Evolutionary conservation across 805 yeast genomes (phyloP), one percentile per base, ranked within the genome.

Genomic region (Ogataea paraovalis): DNA sequence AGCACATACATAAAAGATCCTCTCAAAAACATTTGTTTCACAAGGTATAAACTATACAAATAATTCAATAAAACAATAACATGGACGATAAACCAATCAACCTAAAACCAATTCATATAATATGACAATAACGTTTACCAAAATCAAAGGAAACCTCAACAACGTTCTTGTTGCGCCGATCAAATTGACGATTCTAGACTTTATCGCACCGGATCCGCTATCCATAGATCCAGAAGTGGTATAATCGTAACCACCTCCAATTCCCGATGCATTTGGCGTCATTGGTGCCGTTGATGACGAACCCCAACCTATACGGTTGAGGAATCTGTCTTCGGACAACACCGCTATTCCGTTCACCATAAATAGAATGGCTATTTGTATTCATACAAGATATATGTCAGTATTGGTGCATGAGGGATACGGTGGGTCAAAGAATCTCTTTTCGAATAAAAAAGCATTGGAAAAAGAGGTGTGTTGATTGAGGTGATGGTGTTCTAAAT

Each of bases 81-180:
- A 34, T n/a, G 28, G 4, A 23, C 9, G n/a, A n/a, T 38, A 8
- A 38, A 3, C 8, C 25, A n/a, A n/a, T n/a, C 20, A 79, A 46
- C 83, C 84, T 55, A 77, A 63, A 6, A 79, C 64, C 53, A 79
- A 60, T 57, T 78, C 80, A 59, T 80, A 80, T 19, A 76, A 45
- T 40, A 80, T 78, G 36, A 79, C 75, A 22, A 77, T 50, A 8
- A 75, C 63, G 55, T 80, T 80, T 20, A 78, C 65, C 20, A 71
- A 66, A 32, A 80, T 79, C 57, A 80, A 70, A 0, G 85, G 85
- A 39, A 80, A 69, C 44, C 85, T 65, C 59, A 80, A 65, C 44
- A 80, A 67, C 4, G 85, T 80, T 55, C 85, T 65, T 3, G 78
- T 75, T n/a, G 85, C 84, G 38, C 77, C 68, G 4, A 80, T 80